Percentiles rank a stretch among this genome's conserved stretches.
Evolutionary conservation across 176 grass and related monocot genomes (phyloP).

Genomic region (Aegilops bicornis): DNA sequence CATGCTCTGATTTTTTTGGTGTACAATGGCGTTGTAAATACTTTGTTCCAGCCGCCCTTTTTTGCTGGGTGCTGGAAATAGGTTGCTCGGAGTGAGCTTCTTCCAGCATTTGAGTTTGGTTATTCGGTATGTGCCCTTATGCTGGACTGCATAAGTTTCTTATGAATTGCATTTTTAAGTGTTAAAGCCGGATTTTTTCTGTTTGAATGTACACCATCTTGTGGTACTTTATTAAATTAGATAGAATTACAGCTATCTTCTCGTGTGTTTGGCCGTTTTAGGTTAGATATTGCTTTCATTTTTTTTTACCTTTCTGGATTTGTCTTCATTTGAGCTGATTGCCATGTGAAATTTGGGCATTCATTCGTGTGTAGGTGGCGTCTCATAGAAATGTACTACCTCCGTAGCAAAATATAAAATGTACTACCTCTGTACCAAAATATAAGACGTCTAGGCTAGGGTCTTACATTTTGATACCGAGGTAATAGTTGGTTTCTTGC

Average conservation of each 20-base stretch:
- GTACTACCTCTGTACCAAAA: too few species aligned
- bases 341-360: neutral
- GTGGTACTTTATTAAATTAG: neutral
- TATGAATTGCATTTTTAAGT: neutral
- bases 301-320: neutral
- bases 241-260: neutral
- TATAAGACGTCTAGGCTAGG: too few species aligned
- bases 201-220: neutral
- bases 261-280: neutral
- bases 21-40: slow-evolving; percentile 37
- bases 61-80: neutral
- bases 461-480: too few species aligned
- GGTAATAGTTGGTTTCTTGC: neutral
- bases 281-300: neutral
- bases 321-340: neutral
- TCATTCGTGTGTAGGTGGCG: neutral
- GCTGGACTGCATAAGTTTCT: neutral
- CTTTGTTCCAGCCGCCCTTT: neutral
- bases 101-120: neutral
- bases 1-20: slow-evolving; percentile 9
- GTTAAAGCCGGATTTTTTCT: neutral
- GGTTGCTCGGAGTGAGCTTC: neutral
- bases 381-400: neutral
- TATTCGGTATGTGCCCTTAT: neutral
- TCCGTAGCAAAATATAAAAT: too few species aligned